These are phyloP conservation scores for Penicillium chermesinum DNA, from an alignment of 495 filamentous ascomycete genomes.

Conservation along the genomic window DNA sequence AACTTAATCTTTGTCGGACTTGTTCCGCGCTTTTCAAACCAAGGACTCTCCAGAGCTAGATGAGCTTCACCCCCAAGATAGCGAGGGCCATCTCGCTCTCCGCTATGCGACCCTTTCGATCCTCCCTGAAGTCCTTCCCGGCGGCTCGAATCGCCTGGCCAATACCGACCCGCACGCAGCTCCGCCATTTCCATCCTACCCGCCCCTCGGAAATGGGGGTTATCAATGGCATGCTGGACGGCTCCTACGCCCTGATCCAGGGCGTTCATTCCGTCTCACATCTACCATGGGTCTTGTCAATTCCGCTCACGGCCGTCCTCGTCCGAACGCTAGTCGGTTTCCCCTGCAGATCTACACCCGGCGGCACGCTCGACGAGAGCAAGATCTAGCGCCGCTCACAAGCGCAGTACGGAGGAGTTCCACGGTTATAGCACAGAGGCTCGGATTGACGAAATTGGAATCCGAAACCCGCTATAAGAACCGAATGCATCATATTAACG, in stretches of 20 bases:
- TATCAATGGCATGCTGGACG: constrained; percentile 44
- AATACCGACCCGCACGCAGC: constrained; percentile 16
- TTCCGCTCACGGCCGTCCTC: constrained; percentile 64
- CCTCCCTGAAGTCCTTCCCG: constrained; percentile 6
- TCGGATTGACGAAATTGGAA: not conserved
- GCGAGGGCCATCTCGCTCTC: not conserved
- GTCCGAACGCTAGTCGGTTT: constrained; percentile 55
- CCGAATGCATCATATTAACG: not conserved
- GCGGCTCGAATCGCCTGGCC: constrained; percentile 4
- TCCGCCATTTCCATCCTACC: constrained; percentile 46
- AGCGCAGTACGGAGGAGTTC: not conserved
- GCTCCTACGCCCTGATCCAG: constrained; percentile 54
- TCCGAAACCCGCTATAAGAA: not conserved
- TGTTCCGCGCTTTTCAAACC: not conserved
- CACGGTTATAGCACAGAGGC: constrained; percentile 16
- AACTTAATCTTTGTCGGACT: constrained; percentile 11
- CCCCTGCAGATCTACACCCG: constrained; percentile 53
- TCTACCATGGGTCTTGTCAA: constrained; percentile 64
- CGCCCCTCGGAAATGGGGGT: constrained; percentile 23
- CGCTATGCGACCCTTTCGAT: constrained; percentile 16
- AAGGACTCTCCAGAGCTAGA: not conserved
- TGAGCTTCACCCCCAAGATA: not conserved
- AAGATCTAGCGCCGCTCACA: constrained; percentile 35
- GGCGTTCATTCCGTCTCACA: constrained; percentile 53
- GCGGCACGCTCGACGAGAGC: constrained; percentile 38